phyloP scores from a whole-genome alignment of 495 filamentous ascomycete genomes.

The Penicillium lividum region DNA sequence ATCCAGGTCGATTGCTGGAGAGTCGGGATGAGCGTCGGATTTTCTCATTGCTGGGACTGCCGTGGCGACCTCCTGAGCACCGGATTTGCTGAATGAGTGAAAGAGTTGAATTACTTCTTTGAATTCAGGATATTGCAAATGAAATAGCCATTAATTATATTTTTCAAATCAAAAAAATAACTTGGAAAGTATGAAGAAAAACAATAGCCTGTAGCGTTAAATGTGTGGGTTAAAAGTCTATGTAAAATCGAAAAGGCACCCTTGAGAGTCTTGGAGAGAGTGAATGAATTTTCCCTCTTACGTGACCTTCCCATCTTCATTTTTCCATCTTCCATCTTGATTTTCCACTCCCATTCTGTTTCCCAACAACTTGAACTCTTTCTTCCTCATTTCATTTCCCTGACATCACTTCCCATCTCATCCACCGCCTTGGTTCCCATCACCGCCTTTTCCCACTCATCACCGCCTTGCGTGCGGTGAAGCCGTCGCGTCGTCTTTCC shows the following conservation, averaged over 20 bases:
- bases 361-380: background rate
- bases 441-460: conserved; percentile 40
- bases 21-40: conserved; percentile 78
- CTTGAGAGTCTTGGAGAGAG: background rate
- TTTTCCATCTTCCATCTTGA: background rate
- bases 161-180: background rate
- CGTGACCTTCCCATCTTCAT: background rate
- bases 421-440: conserved; percentile 38
- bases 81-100: conserved; percentile 57
- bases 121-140: background rate
- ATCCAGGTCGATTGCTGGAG: conserved; percentile 73
- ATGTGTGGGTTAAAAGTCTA: conserved; percentile 2
- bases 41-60: conserved; percentile 82
- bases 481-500: conserved; percentile 30
- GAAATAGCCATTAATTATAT: background rate
- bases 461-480: conserved; percentile 54
- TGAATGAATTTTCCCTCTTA: background rate
- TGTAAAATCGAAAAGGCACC: background rate
- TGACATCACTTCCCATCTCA: conserved; percentile 15
- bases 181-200: background rate
- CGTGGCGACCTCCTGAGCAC: conserved; percentile 82
- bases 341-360: background rate
- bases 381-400: background rate
- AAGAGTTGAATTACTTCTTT: no score
- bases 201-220: background rate